These are phyloP conservation scores for Tricholoma hemisulphureum DNA, from an alignment of 768 basidiomycete species.

Conservation along the genomic window DNA sequence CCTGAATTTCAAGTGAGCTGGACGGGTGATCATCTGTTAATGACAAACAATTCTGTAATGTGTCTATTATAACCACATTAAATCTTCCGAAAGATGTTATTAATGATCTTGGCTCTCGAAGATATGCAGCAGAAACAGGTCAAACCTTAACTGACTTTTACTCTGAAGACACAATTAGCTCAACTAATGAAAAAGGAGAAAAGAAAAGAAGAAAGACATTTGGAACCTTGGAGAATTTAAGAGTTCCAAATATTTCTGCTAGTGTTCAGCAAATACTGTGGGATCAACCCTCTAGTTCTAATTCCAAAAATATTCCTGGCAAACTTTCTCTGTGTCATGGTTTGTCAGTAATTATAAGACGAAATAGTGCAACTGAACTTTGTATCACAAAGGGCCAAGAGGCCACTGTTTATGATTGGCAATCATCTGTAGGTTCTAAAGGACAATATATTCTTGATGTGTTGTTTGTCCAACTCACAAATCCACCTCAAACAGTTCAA, in stretches of 20 bases:
- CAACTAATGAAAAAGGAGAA: neutral
- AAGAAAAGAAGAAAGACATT: neutral
- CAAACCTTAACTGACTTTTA: conserved; percentile 22
- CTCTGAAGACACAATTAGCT: no score
- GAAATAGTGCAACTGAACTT: conserved; percentile 31
- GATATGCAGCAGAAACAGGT: conserved; percentile 30
- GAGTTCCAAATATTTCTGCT: no score
- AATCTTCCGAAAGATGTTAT: conserved; percentile 30
- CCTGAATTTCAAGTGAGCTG: conserved; percentile 12
- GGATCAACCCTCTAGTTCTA: conserved; percentile 19
- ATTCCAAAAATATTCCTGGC: conserved; percentile 24
- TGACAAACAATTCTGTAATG: conserved; percentile 22
- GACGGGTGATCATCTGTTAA: conserved; percentile 7
- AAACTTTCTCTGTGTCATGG: conserved; percentile 29
- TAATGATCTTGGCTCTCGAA: conserved; percentile 25
- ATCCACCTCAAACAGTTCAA: no score
- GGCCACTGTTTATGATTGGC: conserved; percentile 28
- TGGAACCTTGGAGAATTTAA: no score
- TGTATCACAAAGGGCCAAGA: no score
- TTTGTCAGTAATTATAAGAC: conserved; percentile 31
- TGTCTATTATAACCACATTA: conserved; percentile 31
- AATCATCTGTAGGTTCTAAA: neutral
- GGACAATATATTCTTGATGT: conserved; percentile 5
- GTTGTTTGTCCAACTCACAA: conserved; percentile 3
- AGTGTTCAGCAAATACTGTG: conserved; percentile 22